phyloP scores from a whole-genome alignment of 2,329 filamentous ascomycete genomes.

The Phyllosticta citriasiana region DNA sequence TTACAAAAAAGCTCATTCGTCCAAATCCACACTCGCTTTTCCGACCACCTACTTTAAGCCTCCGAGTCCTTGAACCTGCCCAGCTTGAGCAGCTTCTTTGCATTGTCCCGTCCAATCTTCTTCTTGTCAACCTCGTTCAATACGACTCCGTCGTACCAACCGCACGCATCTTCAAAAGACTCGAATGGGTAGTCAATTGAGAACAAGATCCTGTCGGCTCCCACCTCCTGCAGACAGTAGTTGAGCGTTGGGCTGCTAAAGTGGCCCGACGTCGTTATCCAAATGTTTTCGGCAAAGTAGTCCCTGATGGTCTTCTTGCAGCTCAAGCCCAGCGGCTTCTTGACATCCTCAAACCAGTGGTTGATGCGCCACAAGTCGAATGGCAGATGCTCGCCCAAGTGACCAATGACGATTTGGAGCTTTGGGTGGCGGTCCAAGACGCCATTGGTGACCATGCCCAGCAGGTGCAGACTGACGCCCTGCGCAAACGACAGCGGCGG shows the following conservation, averaged over 20 bases:
- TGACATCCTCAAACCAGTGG: conserved; percentile 37
- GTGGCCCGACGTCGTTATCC: conserved; percentile 33
- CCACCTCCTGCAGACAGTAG: conserved; percentile 32
- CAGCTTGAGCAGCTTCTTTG: conserved; percentile 32
- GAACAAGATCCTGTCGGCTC: conserved; percentile 30
- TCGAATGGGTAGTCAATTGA: conserved; percentile 28
- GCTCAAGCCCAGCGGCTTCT: conserved; percentile 22
- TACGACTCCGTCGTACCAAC: conserved; percentile 18
- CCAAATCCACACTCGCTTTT: neutral
- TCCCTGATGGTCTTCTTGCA: conserved; percentile 26
- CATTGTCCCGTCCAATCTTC: conserved; percentile 39
- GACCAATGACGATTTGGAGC: conserved; percentile 34
- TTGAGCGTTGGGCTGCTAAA: conserved; percentile 32
- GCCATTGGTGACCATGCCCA: conserved; percentile 34
- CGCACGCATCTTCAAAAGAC: conserved; percentile 20
- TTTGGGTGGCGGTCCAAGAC: conserved; percentile 34
- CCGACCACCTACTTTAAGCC: neutral
- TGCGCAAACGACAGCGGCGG: conserved; percentile 30
- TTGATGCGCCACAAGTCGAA: conserved; percentile 32
- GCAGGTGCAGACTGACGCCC: conserved; percentile 37
- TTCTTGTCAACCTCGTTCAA: conserved; percentile 9
- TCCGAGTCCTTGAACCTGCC: conserved; percentile 17
- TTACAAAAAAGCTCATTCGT: neutral
- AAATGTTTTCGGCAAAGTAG: conserved; percentile 35
- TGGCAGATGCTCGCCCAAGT: conserved; percentile 35